Evolutionary conservation across 352 stramenopile species (phyloP), one percentile per base, ranked within the genome.

Genomic region (Blastocystis sp.): DNA sequence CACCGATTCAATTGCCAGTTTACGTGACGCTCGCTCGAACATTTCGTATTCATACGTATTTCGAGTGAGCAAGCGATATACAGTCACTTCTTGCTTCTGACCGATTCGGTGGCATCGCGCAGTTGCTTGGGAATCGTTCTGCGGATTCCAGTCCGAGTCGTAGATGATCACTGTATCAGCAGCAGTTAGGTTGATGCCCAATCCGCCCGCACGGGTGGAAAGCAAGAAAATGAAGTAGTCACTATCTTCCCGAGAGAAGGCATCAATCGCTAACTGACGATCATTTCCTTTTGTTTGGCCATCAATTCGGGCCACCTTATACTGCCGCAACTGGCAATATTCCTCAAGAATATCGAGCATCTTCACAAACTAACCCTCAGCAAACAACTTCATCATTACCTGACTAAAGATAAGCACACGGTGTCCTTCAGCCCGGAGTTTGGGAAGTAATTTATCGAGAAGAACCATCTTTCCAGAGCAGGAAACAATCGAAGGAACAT

Each of bases 31-130:
- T 62, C 97, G 95, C 85, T 99, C 95, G 90, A 99, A 99, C 97
- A 99, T 99, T 92, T 99, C 95, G 91, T 97, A 98, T 92, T 99
- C 98, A 90, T 99, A 99, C 2, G 97, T 99, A 90, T 98, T 98
- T 16, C 95, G 92, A 47, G 96, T 98, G 64, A 99, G 94, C 30
- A 99, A 92, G 20, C 97, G 96, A 91, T 98, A 99, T 37, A 99
- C 97, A 70, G 96, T 95, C 20, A 99, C 97, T 76, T 93, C 94
- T 91, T 99, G 98, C 73, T 97, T 99, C 93, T 99, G 97, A 0
- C 97, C 97, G 91, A 99, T 99, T 76, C 97, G 94, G 91, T 99
- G 97, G 88, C 96, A 98, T 89, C 97, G 94, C 47, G 78, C 78
- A 20, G 78, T 89, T 39, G 78, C 91, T 78, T 93, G 91, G 16